These are phyloP conservation scores for Triticum timopheevii DNA, from an alignment of 176 grass and related monocot genomes.

Conservation along the genomic window DNA sequence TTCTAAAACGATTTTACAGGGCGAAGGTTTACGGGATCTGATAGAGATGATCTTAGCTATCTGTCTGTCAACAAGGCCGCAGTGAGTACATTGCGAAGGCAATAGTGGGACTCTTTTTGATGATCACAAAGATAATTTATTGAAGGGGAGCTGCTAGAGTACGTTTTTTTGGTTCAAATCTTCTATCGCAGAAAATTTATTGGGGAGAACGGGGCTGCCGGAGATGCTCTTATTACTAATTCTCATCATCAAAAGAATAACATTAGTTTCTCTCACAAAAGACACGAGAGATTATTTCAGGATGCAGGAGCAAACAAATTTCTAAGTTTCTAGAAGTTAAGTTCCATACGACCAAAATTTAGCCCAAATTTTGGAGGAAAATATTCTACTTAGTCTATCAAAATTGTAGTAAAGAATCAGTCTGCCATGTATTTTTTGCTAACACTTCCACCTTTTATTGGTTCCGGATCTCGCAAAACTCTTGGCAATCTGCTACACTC, in stretches of 20 bases:
- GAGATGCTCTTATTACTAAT: conserved; percentile 35
- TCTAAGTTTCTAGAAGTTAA: conserved; percentile 25
- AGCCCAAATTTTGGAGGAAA: conserved; percentile 9
- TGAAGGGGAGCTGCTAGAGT: not conserved
- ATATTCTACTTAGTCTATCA: conserved; percentile 43
- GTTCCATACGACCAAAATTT: conserved; percentile 38
- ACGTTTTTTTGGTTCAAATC: too few species aligned
- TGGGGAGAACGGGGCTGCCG: not conserved
- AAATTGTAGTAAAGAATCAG: conserved; percentile 50
- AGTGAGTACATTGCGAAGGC: too few species aligned
- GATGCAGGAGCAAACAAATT: conserved; percentile 21
- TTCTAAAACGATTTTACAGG: too few species aligned
- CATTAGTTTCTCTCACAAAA: conserved; percentile 37
- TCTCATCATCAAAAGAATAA: conserved; percentile 42
- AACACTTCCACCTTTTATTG: conserved; percentile 38
- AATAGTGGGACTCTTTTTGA: not conserved
- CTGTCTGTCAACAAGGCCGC: too few species aligned
- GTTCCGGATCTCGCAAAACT: conserved; percentile 37
- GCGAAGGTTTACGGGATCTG: too few species aligned
- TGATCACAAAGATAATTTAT: not conserved
- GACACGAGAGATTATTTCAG: conserved; percentile 26
- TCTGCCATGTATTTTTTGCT: conserved; percentile 40
- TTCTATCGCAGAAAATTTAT: not conserved
- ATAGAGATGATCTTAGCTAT: too few species aligned
- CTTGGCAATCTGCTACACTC: conserved; percentile 35